Base-by-base conservation (phyloP, 2,329 filamentous ascomycete genomes). In the Massarina eburnea region DNA sequence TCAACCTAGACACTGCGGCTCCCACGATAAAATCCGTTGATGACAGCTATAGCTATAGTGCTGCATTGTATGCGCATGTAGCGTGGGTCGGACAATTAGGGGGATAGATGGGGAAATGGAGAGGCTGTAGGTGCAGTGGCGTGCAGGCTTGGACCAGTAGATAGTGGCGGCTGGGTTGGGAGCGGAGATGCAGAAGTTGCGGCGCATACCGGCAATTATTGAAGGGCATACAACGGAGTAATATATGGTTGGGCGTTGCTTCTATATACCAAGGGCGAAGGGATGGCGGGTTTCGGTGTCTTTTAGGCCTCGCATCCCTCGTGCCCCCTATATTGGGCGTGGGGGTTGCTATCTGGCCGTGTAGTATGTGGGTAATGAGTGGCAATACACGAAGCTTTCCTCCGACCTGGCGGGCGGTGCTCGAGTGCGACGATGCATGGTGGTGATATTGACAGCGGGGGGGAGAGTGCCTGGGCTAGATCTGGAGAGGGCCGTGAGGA, bases 31-130 rank as follows among this genome's bases (percentile, higher is more conserved):
- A 50, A 54, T 50, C 53, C 44, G 60, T 67, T 42, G 62, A 65
- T 51, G 39, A 44, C 62, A 54, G 63, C 52, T 66, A 67, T 66
- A 65, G 56, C 45, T 67, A 66, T 66, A 66, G 51, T 24, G 45
- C 41, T 36, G 34, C 27, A 26, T 46, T 45, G 52, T 63, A 63
- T 61, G 57, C 52, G 52, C 50, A 54, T 57, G 54, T 55, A 48
- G 46, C 46, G 24, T 15, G 38, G 51, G 43, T 29, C 36, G 41
- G 35, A 42, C 35, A 46, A 40, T 55, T 49, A 24, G 22, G n/a
- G 7, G 27, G 6, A 30, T 30, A 30, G 14, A 24, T 14, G 35
- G 35, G 19, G 22, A n/a, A 38, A 38, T 3, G 10, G 18, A 36
- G 35, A 38, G 35, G 35, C 34, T 22, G 34, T 37, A 37, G 34